Base-by-base conservation (phyloP, 352 stramenopile species). In the Globisporangium spiculum region DNA sequence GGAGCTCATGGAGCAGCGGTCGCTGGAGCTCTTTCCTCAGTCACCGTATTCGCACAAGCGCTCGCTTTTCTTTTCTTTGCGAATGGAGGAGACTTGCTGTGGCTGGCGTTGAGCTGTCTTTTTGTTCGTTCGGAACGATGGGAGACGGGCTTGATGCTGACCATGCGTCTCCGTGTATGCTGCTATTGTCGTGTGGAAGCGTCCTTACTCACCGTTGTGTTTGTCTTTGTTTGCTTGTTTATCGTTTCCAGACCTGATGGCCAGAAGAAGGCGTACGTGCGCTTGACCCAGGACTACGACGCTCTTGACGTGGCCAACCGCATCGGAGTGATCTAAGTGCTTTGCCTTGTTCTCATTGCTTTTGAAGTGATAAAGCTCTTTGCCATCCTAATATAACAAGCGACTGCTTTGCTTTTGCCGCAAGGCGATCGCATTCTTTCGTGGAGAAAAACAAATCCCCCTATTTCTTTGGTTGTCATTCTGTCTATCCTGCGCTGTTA, bases 181-280 rank as follows among this genome's bases (percentile, higher is more conserved):
- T 48, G 66, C 67, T 60, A 73, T 55, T 44, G 36, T 18, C 16
- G 68, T 57, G 1, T 75, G 16, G 32, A 36, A 30, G 36, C 16
- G 30, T 52, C 59, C 54, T 62, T 20, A 75, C 72, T 81, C 55
- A 83, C 59, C 64, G 26, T 64, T 79, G 63, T 69, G 27, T 36
- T 74, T 79, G 10, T 75, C 9, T 68, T 68, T 70, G 32, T 57
- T 4, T 78, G 16, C 58, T 69, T 72, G 38, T 46, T 41, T 16
- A 20, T 26, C 18, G 0, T 79, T 64, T 77, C 91, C 97, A 96
- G 91, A 89, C 97, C 98, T 66, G 94, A 99, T 86, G 98, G 98
- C 78, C 89, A 99, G 83, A 99, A 99, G 97, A 99, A 99, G 93
- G 98, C 97, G 58, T 99, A 99, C 84, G 98, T 99, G 65, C 92